Base-by-base conservation (phyloP, 2,329 filamentous ascomycete genomes). In the Phaeophleospora eucalypticola region DNA sequence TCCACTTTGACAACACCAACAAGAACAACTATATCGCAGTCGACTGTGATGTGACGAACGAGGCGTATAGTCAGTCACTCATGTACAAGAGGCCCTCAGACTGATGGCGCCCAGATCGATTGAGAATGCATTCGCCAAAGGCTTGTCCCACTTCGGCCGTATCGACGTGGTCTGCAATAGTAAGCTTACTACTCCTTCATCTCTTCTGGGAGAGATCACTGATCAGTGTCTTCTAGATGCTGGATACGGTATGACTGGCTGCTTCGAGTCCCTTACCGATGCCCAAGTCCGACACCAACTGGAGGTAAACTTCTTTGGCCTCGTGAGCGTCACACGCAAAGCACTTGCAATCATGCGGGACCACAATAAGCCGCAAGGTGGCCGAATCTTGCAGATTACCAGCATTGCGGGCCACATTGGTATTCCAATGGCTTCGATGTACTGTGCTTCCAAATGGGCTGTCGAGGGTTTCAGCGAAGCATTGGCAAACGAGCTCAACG, bases 391-490 rank as follows among this genome's bases (percentile, higher is more conserved):
- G 12, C 57, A 57, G 43, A 53, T 59, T 18, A 57, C 56, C 9
- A 52, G 45, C 38, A 51, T 51, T n/a, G 46, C 48, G 3, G 57
- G 49, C n/a, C 36, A 55, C 21, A 46, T 44, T n/a, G 56, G 54
- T 27, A 46, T 48, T 8, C 49, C 56, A 4, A 42, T 41, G 14
- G 49, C 44, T 19, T 43, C 51, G 36, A 38, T 58, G 19, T 59
- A 59, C 42, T 52, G 53, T 8, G 55, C 52, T 20, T 48, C 40
- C 41, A 74, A 74, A 44, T 68, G 66, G 17, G 71, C 68, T 0
- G 57, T 74, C 1, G 71, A 74, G 51, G 69, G 65, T 1, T 33
- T 66, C 12, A 67, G 67, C 0, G 70, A 73, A 45, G 57, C 66
- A 0, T 53, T 73, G 0, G 59, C 65, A 4, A 19, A 16, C 12